Conservation (phyloP, 306 rosid species). For the Rubus parviflorus region DNA sequence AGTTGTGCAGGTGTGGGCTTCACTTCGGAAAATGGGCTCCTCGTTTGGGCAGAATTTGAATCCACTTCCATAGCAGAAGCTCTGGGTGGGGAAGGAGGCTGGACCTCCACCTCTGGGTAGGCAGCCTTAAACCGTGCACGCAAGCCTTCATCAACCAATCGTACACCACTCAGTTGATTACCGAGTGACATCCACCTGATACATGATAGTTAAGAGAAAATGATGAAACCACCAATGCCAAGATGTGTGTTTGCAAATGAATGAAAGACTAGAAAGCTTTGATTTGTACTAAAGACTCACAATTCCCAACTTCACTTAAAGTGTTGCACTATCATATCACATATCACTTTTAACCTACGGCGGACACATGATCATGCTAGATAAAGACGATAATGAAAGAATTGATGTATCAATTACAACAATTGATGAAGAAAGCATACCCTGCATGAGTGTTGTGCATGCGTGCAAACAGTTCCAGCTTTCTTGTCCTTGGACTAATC, state of each 20-base stretch:
- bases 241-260: not conserved
- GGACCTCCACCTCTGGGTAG: slow-evolving; percentile 93
- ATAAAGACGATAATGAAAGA: slow-evolving; percentile 11
- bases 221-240: not conserved
- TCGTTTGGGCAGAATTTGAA: slow-evolving; percentile 48
- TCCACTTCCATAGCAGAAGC: slow-evolving; percentile 79
- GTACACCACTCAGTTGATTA: slow-evolving; percentile 83
- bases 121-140: slow-evolving; percentile 98
- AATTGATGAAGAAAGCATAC: slow-evolving; percentile 43
- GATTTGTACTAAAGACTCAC: not conserved
- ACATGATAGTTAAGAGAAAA: slow-evolving; percentile 1
- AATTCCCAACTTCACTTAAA: not conserved
- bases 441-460: slow-evolving; percentile 99
- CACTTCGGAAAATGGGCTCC: slow-evolving; percentile 61
- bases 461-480: slow-evolving; percentile 93
- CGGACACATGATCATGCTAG: not conserved
- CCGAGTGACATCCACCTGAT: slow-evolving; percentile 99
- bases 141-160: slow-evolving; percentile 92
- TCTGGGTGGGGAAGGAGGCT: slow-evolving; percentile 88
- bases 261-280: not conserved
- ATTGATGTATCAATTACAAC: slow-evolving; percentile 1
- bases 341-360: not conserved
- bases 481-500: slow-evolving; percentile 97
- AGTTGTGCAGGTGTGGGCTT: slow-evolving; percentile 41
- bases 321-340: not conserved